phyloP scores from a whole-genome alignment of 2,329 filamentous ascomycete genomes.

The Aspergillus fischeri region DNA sequence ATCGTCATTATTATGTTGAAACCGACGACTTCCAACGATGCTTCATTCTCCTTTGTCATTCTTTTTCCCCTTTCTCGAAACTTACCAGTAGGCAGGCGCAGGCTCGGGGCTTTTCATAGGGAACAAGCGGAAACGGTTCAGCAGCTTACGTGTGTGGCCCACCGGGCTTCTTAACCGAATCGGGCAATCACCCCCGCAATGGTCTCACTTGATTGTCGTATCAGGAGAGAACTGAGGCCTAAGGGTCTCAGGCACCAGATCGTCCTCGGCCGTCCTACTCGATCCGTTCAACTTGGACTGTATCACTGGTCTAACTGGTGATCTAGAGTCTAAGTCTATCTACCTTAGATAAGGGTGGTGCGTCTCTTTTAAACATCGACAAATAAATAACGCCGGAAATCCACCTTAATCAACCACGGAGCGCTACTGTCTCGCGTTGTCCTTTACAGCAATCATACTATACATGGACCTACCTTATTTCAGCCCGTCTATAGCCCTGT shows the following conservation, averaged over 20 bases:
- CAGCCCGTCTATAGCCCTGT: too few species aligned
- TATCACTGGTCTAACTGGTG: too few species aligned
- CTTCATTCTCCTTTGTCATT: neutral
- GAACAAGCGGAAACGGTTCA: neutral
- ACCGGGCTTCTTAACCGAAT: constrained; percentile 10
- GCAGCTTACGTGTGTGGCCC: constrained; percentile 16
- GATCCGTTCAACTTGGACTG: too few species aligned
- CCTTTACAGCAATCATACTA: too few species aligned
- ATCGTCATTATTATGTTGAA: neutral
- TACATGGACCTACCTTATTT: too few species aligned
- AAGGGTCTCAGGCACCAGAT: neutral
- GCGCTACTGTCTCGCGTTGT: too few species aligned
- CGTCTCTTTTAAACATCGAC: too few species aligned
- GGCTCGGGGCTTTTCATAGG: constrained; percentile 2
- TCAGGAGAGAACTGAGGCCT: neutral
- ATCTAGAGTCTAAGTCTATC: too few species aligned
- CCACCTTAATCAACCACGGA: too few species aligned
- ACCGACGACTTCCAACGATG: neutral
- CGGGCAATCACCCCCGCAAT: constrained; percentile 8
- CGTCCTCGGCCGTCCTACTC: neutral
- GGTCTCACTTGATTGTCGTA: neutral
- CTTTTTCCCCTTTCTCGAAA: neutral
- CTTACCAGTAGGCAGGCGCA: neutral
- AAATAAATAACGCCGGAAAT: too few species aligned
- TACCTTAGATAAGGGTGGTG: too few species aligned